Evolutionary conservation across 345 rosid genomes (phyloP), one percentile per base, ranked within the genome.

Genomic region (Euphorbia lathyris): DNA sequence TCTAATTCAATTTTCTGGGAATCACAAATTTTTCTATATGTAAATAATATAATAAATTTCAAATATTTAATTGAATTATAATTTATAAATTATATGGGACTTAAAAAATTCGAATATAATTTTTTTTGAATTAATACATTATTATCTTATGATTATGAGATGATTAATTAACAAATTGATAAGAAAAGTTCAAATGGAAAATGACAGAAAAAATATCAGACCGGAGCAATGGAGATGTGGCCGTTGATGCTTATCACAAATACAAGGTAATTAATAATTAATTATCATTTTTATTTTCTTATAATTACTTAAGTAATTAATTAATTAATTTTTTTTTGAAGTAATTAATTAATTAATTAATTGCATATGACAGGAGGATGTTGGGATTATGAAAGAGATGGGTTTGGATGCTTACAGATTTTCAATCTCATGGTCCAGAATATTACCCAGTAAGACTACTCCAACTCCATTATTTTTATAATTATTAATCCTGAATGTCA

Each of bases 171-270:
- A 40, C 10, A 40, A 16, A 5, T 58, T 29, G 19, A 19, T 29
- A 58, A 58, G 19, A 58, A 17, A 29, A 29, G 17, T 30, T 29
- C 10, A 58, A 17, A 58, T 58, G 63, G 22, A 5, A 58, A 29
- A 58, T 30, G 42, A 16, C 74, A 83, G 82, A 48, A 19, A 88
- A 71, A 61, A 86, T 86, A 62, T 40, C 9, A 0, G 92, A 85
- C 59, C 48, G 71, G 7, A 78, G 81, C 61, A 84, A 72, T 17
- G 96, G 86, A 40, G 88, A 94, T 67, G 81, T 88, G 43, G 97
- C 97, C 20, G 84, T 86, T 30, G 97, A 91, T 81, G 86, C 85
- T 62, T 94, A 91, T 75, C 86, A 91, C 68, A 83, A 86, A 29
- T 91, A 86, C 78, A 84, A 91, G 97, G 98, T 88, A 55, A 34